phyloP scores from a whole-genome alignment of 495 filamentous ascomycete species.

The Haplographium delicatum region DNA sequence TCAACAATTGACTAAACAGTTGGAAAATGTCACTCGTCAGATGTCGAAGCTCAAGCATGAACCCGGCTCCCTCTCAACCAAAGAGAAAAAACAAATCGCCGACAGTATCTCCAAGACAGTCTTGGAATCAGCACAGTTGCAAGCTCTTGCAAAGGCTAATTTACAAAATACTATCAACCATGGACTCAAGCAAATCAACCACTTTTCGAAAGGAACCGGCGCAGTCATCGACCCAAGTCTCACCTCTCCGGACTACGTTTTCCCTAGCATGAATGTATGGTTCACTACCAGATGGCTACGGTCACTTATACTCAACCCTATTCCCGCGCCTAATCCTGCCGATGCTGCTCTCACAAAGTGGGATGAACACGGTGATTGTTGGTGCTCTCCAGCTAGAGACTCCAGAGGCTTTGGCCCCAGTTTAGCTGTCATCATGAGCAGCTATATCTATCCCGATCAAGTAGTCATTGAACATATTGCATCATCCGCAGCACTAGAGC shows the following conservation, averaged over 20 bases:
- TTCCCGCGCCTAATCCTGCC: conserved; percentile 22
- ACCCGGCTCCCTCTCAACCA: neutral
- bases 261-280: conserved; percentile 13
- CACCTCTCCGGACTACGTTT: conserved; percentile 20
- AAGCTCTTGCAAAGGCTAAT: conserved; percentile 23
- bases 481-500: conserved; percentile 44
- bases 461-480: conserved; percentile 61
- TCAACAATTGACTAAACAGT: conserved; percentile 16
- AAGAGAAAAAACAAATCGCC: conserved; percentile 28
- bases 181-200: conserved; percentile 15
- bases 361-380: conserved; percentile 62
- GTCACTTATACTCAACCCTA: conserved; percentile 3
- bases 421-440: conserved; percentile 42
- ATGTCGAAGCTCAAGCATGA: conserved; percentile 10
- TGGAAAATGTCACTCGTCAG: conserved; percentile 11
- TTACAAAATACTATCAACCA: conserved; percentile 7
- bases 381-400: conserved; percentile 46
- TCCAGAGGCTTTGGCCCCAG: conserved; percentile 21
- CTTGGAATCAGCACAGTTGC: conserved; percentile 31
- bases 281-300: neutral
- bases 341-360: conserved; percentile 48
- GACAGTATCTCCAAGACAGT: conserved; percentile 29
- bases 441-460: conserved; percentile 45
- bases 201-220: conserved; percentile 21
- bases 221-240: conserved; percentile 14